Conservation (phyloP, 768 basidiomycete genomes). For the Pilatotrama ljubarskyi region DNA sequence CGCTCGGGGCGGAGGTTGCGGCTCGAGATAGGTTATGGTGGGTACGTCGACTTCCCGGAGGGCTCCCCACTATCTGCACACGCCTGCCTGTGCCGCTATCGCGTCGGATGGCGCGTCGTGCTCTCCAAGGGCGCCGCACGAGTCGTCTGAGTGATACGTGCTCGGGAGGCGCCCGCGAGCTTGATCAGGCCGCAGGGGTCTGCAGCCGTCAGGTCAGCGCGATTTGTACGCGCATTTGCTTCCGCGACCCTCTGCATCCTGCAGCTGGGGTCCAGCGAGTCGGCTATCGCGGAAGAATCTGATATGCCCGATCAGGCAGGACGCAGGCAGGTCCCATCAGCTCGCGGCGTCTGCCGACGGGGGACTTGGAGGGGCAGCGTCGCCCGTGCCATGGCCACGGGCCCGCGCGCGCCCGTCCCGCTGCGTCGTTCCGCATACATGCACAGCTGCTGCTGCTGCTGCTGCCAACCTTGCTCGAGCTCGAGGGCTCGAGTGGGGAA, state of each 20-base stretch:
- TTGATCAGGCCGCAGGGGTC: slow-evolving; percentile 2
- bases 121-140: not conserved
- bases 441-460: too few species aligned
- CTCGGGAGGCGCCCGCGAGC: not conserved
- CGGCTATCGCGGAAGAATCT: slow-evolving; percentile 18
- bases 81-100: not conserved
- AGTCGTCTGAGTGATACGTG: not conserved
- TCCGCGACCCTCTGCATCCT: slow-evolving; percentile 14
- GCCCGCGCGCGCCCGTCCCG: slow-evolving; percentile 7
- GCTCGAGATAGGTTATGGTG: slow-evolving; percentile 9
- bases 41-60: not conserved
- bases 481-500: not conserved
- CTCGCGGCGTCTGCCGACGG: slow-evolving; percentile 5
- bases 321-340: slow-evolving; percentile 9
- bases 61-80: not conserved
- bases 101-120: slow-evolving; percentile 3
- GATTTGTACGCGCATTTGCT: slow-evolving; percentile 21
- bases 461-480: not conserved
- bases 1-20: slow-evolving; percentile 4
- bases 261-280: not conserved
- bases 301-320: slow-evolving; percentile 15
- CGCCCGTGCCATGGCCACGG: not conserved
- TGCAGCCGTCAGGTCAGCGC: too few species aligned
- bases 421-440: slow-evolving; percentile 8
- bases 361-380: not conserved